Evolutionary conservation across 176 grass and related monocot species (phyloP).

Genomic region (Juncus inflexus): DNA sequence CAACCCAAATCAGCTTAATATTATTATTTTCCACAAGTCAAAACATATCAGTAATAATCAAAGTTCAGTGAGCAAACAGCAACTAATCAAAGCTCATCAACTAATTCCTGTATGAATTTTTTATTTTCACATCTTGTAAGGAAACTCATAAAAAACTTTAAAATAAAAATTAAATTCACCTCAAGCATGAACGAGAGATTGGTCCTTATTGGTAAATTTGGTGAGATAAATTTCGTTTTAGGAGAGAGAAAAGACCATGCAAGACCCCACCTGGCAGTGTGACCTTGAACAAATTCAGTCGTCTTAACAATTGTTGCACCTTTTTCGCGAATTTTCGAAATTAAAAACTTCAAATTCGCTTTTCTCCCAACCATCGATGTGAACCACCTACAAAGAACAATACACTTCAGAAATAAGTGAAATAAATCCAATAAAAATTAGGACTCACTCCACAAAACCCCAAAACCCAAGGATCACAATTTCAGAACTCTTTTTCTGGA

Average conservation of each 20-base stretch:
- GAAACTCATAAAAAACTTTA: constrained; percentile 17
- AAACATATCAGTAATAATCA: too few species aligned
- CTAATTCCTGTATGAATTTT: too few species aligned
- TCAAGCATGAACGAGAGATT: constrained; percentile 75
- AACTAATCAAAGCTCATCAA: too few species aligned
- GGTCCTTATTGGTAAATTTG: constrained; percentile 46
- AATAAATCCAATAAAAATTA: too few species aligned
- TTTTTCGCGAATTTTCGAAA: constrained; percentile 48
- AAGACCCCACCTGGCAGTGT: constrained; percentile 84
- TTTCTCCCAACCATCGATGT: constrained; percentile 96
- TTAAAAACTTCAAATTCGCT: constrained; percentile 67
- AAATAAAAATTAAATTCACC: constrained; percentile 33
- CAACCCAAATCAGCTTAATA: not conserved
- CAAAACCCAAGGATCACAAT: too few species aligned
- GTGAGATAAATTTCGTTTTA: constrained; percentile 38
- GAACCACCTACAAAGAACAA: constrained; percentile 65
- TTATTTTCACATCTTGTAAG: not conserved
- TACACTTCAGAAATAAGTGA: too few species aligned
- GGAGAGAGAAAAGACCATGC: constrained; percentile 93
- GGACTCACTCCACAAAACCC: too few species aligned
- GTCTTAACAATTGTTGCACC: constrained; percentile 71
- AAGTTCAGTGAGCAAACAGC: too few species aligned
- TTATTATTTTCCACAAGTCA: too few species aligned
- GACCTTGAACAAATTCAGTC: constrained; percentile 94
- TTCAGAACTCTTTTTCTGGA: too few species aligned